Base-by-base conservation (phyloP, 1,284 basidiomycete species). In the Sporisorium iseilematis-ciliati region DNA sequence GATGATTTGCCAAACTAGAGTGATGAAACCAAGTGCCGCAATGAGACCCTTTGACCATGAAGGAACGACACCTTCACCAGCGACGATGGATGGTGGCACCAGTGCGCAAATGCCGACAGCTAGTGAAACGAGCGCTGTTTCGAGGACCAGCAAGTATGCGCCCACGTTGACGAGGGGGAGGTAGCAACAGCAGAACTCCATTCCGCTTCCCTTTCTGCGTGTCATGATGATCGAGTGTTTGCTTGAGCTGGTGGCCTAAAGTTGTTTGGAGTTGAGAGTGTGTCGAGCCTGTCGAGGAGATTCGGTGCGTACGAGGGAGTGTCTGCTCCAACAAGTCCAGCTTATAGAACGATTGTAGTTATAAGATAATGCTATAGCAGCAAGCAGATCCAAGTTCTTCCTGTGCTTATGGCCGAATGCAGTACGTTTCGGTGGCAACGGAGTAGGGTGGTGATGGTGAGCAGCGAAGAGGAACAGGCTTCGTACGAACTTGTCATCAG, bases 161-260 rank as follows among this genome's bases (percentile, higher is more conserved):
- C 83, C 83, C 7, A 77, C 53, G 25, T 85, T 85, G 57, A 85
- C 79, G 21, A 85, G 77, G 10, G 83, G 83, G 3, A 82, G 57
- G 12, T 65, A 78, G 69, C 79, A 84, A 65, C 82, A 84, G 69
- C 81, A 83, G 59, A 84, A 84, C 45, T 78, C 77, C 58, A 78
- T 60, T 18, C 77, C 65, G 54, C 78, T 50, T 48, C 75, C 54
- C 16, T 46, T 54, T 38, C 63, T 48, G 18, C 63, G 54, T n/a
- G 38, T 51, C 63, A 71, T 71, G 16, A 14, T 71, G 54, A 4
- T 11, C 18, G 20, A 21, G 10, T 35, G 12, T 31, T 3, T 33
- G 56, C 35, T 38, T 35, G 50, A 53, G 41, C 31, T 40, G 4
- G 11, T 16, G 3, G 50, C 29, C 25, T 29, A 26, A 42, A 20